These are phyloP conservation scores for Cornus suecica DNA, from an alignment of 148 eudicot genomes.

Conservation along the genomic window DNA sequence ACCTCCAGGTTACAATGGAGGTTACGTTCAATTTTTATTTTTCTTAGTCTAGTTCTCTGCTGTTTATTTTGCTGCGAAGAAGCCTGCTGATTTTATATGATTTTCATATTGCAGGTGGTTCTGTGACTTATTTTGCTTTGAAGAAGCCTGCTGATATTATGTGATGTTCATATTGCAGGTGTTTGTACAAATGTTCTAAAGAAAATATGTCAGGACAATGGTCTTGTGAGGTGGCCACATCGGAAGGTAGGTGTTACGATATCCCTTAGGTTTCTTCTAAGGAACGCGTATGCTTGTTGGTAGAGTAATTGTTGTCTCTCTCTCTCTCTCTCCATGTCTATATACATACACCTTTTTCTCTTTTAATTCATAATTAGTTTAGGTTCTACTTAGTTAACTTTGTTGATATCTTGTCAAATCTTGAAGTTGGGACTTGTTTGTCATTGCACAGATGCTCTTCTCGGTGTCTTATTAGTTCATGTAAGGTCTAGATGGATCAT, in stretches of 20 bases:
- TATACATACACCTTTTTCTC: too few species aligned
- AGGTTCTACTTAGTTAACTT: background rate
- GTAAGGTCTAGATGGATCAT: background rate
- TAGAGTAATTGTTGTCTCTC: background rate
- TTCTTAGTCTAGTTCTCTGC: background rate
- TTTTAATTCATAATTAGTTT: too few species aligned
- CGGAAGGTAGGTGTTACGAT: constrained; percentile 28
- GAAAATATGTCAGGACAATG: constrained; percentile 56
- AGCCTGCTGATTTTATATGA: background rate
- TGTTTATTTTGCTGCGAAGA: background rate
- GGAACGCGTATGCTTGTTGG: background rate
- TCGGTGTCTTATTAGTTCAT: background rate
- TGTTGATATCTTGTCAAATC: background rate
- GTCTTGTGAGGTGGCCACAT: constrained; percentile 67
- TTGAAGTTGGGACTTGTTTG: background rate
- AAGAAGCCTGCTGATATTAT: too few species aligned
- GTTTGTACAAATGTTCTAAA: constrained; percentile 42
- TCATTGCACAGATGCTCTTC: background rate
- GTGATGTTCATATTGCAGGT: constrained; percentile 22
- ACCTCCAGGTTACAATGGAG: too few species aligned
- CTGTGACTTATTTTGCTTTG: too few species aligned
- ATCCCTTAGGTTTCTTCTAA: background rate
- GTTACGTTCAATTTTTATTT: too few species aligned
- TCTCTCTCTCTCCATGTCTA: too few species aligned
- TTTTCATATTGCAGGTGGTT: constrained; percentile 29